phyloP scores from a whole-genome alignment of 768 basidiomycete genomes.

The Termitomyces titanicus region DNA sequence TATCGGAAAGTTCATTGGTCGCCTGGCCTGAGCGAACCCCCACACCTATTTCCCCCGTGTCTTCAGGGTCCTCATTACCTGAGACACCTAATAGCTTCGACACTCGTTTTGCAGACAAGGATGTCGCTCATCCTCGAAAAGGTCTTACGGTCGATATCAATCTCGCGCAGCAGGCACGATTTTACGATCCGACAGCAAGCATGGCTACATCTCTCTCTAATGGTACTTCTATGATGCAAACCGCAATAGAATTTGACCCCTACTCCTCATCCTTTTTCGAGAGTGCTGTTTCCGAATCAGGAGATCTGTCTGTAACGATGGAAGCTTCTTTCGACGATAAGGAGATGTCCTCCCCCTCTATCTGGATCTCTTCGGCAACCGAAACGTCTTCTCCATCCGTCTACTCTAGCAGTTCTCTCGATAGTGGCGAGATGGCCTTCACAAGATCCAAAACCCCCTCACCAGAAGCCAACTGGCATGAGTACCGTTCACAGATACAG shows the following conservation, averaged over 20 bases:
- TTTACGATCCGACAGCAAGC: slow-evolving; percentile 43
- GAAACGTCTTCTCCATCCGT: slow-evolving; percentile 45
- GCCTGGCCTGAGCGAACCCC: slow-evolving; percentile 37
- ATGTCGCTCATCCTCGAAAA: slow-evolving; percentile 32
- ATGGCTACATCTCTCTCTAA: slow-evolving; percentile 43
- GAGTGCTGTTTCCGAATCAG: slow-evolving; percentile 38
- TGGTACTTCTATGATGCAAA: slow-evolving; percentile 67
- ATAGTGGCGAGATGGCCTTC: slow-evolving; percentile 28
- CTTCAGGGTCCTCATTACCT: slow-evolving; percentile 47
- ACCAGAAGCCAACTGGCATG: slow-evolving; percentile 27
- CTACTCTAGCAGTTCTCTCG: slow-evolving; percentile 36
- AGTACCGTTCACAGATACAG: slow-evolving; percentile 30
- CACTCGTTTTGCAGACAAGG: slow-evolving; percentile 35
- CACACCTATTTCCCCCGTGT: slow-evolving; percentile 41
- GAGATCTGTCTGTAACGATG: slow-evolving; percentile 22
- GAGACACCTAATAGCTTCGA: slow-evolving; percentile 55
- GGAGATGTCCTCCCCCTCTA: slow-evolving; percentile 49
- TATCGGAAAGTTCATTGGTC: slow-evolving; percentile 46
- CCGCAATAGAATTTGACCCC: slow-evolving; percentile 65
- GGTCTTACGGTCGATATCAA: slow-evolving; percentile 62
- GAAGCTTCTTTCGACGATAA: slow-evolving; percentile 41
- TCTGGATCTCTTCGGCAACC: slow-evolving; percentile 45
- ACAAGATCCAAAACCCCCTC: slow-evolving; percentile 32
- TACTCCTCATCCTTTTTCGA: slow-evolving; percentile 55
- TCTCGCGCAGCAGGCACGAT: slow-evolving; percentile 34